Evolutionary conservation across 306 rosid species (phyloP).

Genomic region (Herpetospermum pedunculosum): DNA sequence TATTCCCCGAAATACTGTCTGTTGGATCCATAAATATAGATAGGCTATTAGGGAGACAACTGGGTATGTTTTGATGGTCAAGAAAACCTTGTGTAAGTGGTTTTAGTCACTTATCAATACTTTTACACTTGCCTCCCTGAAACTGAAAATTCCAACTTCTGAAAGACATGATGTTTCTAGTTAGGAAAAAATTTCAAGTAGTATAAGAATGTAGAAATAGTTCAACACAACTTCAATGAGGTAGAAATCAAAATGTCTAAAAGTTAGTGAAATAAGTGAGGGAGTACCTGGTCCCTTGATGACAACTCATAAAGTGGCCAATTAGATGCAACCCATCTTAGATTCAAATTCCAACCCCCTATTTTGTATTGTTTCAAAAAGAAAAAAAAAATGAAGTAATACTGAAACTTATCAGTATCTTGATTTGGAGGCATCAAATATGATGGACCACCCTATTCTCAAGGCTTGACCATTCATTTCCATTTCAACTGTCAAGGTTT

Average conservation of each 20-base stretch:
- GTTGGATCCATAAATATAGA: background rate
- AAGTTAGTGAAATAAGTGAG: background rate
- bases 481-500: conserved; percentile 37
- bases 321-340: background rate
- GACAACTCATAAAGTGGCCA: background rate
- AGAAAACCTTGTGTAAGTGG: background rate
- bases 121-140: background rate
- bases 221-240: background rate
- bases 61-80: background rate
- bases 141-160: background rate
- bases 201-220: background rate
- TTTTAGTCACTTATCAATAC: background rate
- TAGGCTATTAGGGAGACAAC: background rate
- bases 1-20: background rate
- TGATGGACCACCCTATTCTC: background rate
- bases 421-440: background rate
- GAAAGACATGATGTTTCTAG: background rate
- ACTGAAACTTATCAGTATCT: background rate
- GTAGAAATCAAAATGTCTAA: background rate
- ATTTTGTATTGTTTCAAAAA: background rate
- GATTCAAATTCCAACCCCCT: background rate
- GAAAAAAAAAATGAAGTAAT: background rate
- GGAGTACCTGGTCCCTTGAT: background rate
- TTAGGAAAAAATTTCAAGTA: background rate
- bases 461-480: background rate